Evolutionary conservation across 306 rosid species (phyloP).

Genomic region (Aeschynomene evenia): DNA sequence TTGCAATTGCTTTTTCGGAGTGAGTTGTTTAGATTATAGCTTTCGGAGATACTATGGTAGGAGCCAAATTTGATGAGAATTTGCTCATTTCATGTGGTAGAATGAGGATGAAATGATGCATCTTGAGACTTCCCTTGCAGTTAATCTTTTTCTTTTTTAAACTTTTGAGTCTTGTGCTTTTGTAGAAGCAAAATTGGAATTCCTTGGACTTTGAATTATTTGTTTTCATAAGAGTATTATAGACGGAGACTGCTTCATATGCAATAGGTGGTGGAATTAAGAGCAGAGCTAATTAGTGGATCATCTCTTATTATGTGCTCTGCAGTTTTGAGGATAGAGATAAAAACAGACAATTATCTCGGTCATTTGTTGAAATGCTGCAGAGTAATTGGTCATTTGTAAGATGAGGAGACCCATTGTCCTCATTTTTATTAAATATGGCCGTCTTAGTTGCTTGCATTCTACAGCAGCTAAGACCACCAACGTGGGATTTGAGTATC

Average conservation of each 20-base stretch:
- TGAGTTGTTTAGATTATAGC: background rate
- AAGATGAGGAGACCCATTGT: background rate
- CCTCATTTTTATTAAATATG: background rate
- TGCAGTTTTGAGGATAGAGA: background rate
- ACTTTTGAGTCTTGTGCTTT: background rate
- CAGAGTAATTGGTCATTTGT: background rate
- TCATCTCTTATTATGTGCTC: background rate
- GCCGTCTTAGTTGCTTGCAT: background rate
- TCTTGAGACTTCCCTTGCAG: background rate
- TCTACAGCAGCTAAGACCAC: background rate
- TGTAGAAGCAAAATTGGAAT: background rate
- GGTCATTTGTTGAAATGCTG: background rate
- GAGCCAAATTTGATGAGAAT: background rate
- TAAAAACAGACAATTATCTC: background rate
- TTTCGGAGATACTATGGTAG: background rate
- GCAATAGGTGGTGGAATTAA: background rate
- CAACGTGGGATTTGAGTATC: background rate
- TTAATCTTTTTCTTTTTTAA: background rate
- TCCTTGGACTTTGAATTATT: background rate
- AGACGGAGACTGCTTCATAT: background rate
- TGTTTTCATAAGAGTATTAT: background rate
- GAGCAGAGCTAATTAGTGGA: background rate
- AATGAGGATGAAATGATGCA: background rate
- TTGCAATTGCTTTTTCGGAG: background rate
- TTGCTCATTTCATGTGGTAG: background rate